These are phyloP conservation scores for Aphanomyces astaci DNA, from an alignment of 352 stramenopile genomes.

Conservation along the genomic window DNA sequence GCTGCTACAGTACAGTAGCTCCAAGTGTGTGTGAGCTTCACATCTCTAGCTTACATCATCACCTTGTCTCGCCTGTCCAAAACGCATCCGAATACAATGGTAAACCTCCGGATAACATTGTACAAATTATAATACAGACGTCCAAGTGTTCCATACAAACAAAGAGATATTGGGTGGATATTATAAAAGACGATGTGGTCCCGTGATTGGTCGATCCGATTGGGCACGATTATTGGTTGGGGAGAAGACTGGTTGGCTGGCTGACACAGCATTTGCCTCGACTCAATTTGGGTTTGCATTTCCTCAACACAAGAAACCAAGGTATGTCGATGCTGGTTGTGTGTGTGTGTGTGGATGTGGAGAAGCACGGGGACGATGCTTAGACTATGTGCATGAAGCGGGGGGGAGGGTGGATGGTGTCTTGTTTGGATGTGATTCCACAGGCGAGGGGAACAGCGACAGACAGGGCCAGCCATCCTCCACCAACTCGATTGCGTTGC, in stretches of 20 bases:
- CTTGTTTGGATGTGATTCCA: neutral
- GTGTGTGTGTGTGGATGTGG: neutral
- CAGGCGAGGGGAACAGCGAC: neutral
- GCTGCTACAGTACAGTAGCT: no score
- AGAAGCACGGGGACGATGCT: no score
- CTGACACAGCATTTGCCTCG: neutral
- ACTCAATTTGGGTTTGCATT: conserved; percentile 25
- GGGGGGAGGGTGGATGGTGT: neutral
- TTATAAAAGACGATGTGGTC: neutral
- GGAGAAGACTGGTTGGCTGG: conserved; percentile 25
- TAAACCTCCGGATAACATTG: no score
- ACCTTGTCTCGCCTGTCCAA: no score
- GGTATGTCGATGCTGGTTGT: neutral
- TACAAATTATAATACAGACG: neutral
- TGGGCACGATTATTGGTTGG: conserved; percentile 20
- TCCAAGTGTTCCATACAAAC: neutral
- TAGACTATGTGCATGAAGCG: no score
- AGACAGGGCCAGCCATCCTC: no score
- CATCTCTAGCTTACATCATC: no score
- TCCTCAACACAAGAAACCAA: conserved; percentile 26
- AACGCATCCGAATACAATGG: no score
- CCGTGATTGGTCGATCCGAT: conserved; percentile 1
- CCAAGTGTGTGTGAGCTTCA: no score
- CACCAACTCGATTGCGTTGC: no score
- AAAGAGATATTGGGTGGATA: conserved; percentile 13